These are phyloP conservation scores for Saksenaea oblongispora DNA, from an alignment of 371 early-diverging fungal species.

Conservation along the genomic window DNA sequence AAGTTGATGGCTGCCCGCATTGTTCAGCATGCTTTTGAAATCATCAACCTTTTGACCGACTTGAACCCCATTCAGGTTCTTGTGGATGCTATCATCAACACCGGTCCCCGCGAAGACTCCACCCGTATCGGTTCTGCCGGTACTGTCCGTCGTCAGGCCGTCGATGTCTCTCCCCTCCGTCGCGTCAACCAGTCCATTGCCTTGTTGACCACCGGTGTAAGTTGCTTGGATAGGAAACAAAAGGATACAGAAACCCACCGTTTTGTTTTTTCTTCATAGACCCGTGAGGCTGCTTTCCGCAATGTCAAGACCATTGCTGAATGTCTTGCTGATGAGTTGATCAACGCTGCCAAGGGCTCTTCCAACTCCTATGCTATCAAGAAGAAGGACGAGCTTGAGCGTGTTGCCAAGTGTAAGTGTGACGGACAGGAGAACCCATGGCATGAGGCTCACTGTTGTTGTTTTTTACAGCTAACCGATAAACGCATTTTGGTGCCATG, in stretches of 20 bases:
- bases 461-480: conserved; percentile 14
- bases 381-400: conserved; percentile 98
- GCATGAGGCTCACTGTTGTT: not conserved
- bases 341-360: conserved; percentile 95
- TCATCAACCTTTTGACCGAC: conserved; percentile 96
- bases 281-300: conserved; percentile 32
- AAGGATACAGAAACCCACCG: not conserved
- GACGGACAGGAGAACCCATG: not conserved
- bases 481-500: conserved; percentile 7
- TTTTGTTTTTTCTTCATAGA: not conserved
- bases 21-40: conserved; percentile 98
- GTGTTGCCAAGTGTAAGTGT: conserved; percentile 37
- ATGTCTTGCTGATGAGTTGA: conserved; percentile 98
- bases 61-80: conserved; percentile 98
- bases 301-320: conserved; percentile 96
- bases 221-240: conserved; percentile 18
- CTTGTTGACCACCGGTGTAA: conserved; percentile 91
- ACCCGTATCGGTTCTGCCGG: conserved; percentile 98
- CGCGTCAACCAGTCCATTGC: conserved; percentile 96
- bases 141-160: conserved; percentile 99
- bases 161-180: conserved; percentile 98
- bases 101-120: conserved; percentile 98
- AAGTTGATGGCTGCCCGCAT: conserved; percentile 97
- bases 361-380: conserved; percentile 98
- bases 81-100: conserved; percentile 98